Evolutionary conservation across 768 basidiomycete species (phyloP).

Genomic region (Lentinula edodes): DNA sequence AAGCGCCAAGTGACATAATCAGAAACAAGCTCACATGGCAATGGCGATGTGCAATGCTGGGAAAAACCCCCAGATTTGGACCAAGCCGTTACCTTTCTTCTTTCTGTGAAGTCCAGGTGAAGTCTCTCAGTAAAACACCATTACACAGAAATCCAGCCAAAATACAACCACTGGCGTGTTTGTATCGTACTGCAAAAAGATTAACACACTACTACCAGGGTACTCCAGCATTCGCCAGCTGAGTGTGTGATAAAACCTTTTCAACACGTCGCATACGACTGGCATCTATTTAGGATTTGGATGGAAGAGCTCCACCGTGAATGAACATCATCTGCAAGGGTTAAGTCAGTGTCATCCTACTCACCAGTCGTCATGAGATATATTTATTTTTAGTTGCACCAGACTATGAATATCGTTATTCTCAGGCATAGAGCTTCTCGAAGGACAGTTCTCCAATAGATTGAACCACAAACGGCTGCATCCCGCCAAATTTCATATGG

Average conservation of each 20-base stretch:
- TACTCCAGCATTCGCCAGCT: neutral
- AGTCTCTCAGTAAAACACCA: too few relatives aligned
- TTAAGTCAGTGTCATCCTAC: neutral
- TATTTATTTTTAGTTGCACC: neutral
- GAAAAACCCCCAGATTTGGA: too few relatives aligned
- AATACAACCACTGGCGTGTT: too few relatives aligned
- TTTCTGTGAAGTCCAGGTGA: too few relatives aligned
- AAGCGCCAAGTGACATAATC: too few relatives aligned
- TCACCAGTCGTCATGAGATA: conserved; percentile 1
- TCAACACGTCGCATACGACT: neutral
- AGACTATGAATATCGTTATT: conserved; percentile 1
- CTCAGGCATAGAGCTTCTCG: neutral
- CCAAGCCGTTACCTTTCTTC: too few relatives aligned
- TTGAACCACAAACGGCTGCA: neutral
- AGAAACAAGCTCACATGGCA: too few relatives aligned
- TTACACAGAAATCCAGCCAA: too few relatives aligned
- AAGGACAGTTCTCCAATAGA: neutral
- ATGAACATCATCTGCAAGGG: neutral
- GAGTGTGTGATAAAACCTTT: neutral
- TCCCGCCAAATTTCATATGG: neutral
- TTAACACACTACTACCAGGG: too few relatives aligned
- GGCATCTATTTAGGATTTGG: neutral
- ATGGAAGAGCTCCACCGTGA: neutral
- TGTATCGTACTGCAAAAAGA: too few relatives aligned
- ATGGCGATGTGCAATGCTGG: too few relatives aligned